Evolutionary conservation across 176 grass and related monocot genomes (phyloP).

Genomic region (Aegilops longissima): DNA sequence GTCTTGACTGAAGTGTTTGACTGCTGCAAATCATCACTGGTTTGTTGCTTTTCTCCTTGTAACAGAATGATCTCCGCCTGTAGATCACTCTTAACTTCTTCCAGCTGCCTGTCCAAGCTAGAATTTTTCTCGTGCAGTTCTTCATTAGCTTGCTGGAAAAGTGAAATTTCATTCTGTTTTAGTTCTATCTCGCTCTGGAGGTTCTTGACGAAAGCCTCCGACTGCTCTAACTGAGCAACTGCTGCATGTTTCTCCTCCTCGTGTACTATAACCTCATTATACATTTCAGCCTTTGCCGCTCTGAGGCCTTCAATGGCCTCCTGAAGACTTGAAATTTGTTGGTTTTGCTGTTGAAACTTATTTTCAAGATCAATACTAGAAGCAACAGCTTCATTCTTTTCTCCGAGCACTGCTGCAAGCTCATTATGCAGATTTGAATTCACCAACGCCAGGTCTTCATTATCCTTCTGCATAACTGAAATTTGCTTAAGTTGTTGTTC

Average conservation of each 20-base stretch:
- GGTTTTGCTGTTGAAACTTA: conserved; percentile 46
- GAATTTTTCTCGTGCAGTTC: conserved; percentile 40
- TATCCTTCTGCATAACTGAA: conserved; percentile 37
- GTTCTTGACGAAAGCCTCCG: conserved; percentile 26
- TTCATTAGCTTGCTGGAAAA: conserved; percentile 41
- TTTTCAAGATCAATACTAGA: conserved; percentile 38
- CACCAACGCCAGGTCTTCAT: conserved; percentile 25
- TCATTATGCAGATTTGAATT: conserved; percentile 41
- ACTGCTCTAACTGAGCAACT: conserved; percentile 31
- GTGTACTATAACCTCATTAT: conserved; percentile 30
- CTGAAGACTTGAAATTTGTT: conserved; percentile 49
- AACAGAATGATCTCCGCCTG: conserved; percentile 30
- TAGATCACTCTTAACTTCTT: conserved; percentile 30
- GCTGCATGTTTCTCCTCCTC: conserved; percentile 40
- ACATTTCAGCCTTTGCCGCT: conserved; percentile 33
- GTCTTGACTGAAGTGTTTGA: conserved; percentile 38
- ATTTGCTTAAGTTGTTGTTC: conserved; percentile 37
- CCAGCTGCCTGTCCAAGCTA: conserved; percentile 44
- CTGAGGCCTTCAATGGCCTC: conserved; percentile 32
- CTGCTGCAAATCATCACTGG: conserved; percentile 23
- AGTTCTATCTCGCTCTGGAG: conserved; percentile 45
- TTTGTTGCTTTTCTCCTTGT: conserved; percentile 33
- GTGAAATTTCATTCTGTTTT: conserved; percentile 32
- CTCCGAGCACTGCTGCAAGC: conserved; percentile 24
- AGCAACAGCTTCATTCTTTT: conserved; percentile 43